Base-by-base conservation (phyloP, 495 filamentous ascomycete genomes). In the Penicillium bovifimosum region DNA sequence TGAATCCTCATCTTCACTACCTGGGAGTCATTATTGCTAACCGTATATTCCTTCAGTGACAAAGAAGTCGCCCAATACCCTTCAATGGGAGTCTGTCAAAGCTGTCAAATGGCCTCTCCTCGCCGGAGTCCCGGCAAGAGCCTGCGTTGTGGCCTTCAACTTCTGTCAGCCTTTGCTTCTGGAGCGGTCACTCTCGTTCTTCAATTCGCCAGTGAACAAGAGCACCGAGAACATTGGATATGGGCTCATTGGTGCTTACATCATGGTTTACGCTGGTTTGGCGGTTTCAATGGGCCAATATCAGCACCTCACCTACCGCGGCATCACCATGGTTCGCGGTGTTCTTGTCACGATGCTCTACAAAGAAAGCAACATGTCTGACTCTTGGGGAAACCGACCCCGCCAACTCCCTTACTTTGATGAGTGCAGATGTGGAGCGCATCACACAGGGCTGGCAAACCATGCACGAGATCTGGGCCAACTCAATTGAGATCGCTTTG, bases 111-210 rank as follows among this genome's bases (percentile, higher is more conserved):
- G 61, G 60, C 71, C 73, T 41, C 42, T 85, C 4, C 57, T 75
- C 3, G 62, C 74, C 9, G 78, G 68, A 4, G 66, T 82, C 40
- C 73, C 74, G 2, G 80, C 84, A 3, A 65, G 82, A 28, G 61
- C 77, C 2, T 76, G 67, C 32, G 71, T 82, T 3, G 80, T 78
- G 17, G 84, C 70, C 0, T 82, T 87, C 61, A 78, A 70, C 45
- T 80, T 84, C 52, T 78, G 76, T 35, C 85, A 87, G 59, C 85
- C 85, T 3, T 73, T 88, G 39, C 71, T 88, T 17, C 72, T 88
- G 11, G 71, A 80, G 40, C 67, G 74, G 9, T 73, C 80, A 0
- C 59, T 85, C 5, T 59, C 56, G 6, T 76, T 79, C 41, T 75
- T 79, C 5, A 50, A 70, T 7, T 58, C 76, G 45, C 70, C 76